phyloP scores from a whole-genome alignment of 805 yeast species.

The Ogataea philodendri region DNA sequence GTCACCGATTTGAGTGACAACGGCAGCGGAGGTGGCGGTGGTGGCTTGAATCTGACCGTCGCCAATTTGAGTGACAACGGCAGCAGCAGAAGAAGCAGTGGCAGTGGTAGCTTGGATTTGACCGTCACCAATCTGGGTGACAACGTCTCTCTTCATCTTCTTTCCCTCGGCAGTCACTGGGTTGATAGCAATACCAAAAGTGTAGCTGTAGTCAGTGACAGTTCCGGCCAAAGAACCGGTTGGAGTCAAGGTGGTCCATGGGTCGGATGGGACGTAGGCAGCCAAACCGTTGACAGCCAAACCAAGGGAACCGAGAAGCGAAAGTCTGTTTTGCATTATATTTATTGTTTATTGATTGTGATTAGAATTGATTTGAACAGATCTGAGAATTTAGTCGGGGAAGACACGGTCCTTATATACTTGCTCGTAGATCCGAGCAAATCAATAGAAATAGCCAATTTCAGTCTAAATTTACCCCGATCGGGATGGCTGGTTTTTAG shows the following conservation, averaged over 20 bases:
- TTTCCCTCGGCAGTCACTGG: conserved; percentile 37
- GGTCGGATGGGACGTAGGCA: conserved; percentile 63
- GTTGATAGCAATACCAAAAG: conserved; percentile 72
- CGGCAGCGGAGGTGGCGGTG: conserved; percentile 32
- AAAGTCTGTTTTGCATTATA: conserved; percentile 27
- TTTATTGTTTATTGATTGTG: conserved; percentile 1
- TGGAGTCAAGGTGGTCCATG: conserved; percentile 74
- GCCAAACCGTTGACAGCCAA: conserved; percentile 49
- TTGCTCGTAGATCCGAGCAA: conserved; percentile 1
- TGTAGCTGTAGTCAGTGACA: conserved; percentile 52
- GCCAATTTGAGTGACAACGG: conserved; percentile 53
- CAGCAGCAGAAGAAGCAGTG: conserved; percentile 37
- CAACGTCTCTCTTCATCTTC: conserved; percentile 33
- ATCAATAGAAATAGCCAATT: conserved; percentile 12
- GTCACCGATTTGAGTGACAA: conserved; percentile 47
- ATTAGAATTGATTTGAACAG: no score
- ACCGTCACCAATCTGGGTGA: no score
- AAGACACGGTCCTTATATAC: conserved; percentile 8
- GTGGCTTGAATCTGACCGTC: conserved; percentile 60
- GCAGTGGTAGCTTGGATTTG: conserved; percentile 49
- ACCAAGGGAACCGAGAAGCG: conserved; percentile 37
- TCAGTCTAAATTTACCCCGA: neutral
- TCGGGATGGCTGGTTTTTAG: conserved; percentile 23
- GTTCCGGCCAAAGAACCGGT: conserved; percentile 49
- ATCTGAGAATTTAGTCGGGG: neutral